Evolutionary conservation across 2,329 filamentous ascomycete species (phyloP).

Genomic region (Fusarium sp.): DNA sequence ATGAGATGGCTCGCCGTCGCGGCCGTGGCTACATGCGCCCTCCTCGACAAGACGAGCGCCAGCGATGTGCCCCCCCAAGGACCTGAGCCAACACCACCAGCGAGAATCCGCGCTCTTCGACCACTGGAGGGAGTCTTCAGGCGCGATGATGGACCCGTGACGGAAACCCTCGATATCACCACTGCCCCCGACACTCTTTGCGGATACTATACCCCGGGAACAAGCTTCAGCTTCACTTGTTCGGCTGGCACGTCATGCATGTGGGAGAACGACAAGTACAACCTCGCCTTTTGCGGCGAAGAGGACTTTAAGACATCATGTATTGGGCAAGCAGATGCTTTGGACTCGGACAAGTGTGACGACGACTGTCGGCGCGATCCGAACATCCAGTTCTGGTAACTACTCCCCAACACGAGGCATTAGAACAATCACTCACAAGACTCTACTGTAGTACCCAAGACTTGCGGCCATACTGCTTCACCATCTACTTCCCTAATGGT

Average conservation of each 20-base stretch:
- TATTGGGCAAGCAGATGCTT: constrained; percentile 14
- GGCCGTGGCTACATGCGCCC: constrained; percentile 21
- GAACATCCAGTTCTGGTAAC: constrained; percentile 37
- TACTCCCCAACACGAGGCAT: too few relatives aligned
- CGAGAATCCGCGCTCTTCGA: constrained; percentile 9
- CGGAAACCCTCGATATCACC: constrained; percentile 16
- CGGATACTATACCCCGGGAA: constrained; percentile 20
- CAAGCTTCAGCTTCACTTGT: constrained; percentile 25
- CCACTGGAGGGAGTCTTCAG: constrained; percentile 9
- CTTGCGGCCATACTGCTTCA: constrained; percentile 21
- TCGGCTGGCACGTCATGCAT: constrained; percentile 16
- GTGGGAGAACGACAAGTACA: constrained; percentile 38
- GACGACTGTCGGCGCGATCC: constrained; percentile 29
- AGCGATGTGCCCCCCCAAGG: constrained; percentile 26
- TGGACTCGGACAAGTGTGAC: constrained; percentile 26
- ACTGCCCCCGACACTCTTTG: constrained; percentile 31
- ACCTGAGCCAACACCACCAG: constrained; percentile 26
- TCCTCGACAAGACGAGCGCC: constrained; percentile 22
- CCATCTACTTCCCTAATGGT: constrained; percentile 24
- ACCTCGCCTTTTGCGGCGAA: constrained; percentile 27
- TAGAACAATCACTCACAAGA: not conserved
- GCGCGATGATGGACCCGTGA: constrained; percentile 12
- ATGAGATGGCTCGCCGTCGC: constrained; percentile 31
- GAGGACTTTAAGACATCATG: constrained; percentile 27
- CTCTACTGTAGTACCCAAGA: constrained; percentile 19